These are phyloP conservation scores for Coemansia sp. DNA, from an alignment of 192 early-diverging fungal genomes.

Conservation along the genomic window DNA sequence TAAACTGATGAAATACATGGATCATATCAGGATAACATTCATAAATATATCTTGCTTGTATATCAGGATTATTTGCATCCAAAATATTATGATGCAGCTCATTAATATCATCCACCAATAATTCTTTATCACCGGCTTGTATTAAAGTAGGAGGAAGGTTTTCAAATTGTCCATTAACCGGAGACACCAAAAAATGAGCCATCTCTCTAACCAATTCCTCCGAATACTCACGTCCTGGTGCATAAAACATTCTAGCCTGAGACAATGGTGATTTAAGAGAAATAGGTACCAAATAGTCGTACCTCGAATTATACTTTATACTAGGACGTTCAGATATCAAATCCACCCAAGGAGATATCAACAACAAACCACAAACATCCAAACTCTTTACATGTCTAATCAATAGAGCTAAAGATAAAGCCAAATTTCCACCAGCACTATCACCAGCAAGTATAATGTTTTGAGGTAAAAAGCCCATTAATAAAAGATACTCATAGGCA, in stretches of 20 bases:
- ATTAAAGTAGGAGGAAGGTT: constrained; percentile 39
- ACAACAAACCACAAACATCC: constrained; percentile 52
- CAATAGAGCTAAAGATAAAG: constrained; percentile 58
- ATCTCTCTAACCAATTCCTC: constrained; percentile 21
- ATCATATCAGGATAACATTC: constrained; percentile 45
- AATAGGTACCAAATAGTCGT: constrained; percentile 19
- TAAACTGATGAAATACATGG: constrained; percentile 45
- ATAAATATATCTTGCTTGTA: constrained; percentile 10
- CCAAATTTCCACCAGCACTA: constrained; percentile 68
- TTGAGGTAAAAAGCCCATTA: constrained; percentile 54
- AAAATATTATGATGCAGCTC: constrained; percentile 32
- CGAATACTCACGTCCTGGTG: constrained; percentile 24
- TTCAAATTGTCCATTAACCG: constrained; percentile 30
- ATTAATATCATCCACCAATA: constrained; percentile 30
- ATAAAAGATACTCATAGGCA: constrained; percentile 53
- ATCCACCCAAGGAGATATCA: constrained; percentile 53
- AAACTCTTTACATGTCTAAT: constrained; percentile 54
- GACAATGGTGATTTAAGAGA: constrained; percentile 19
- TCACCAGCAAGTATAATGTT: constrained; percentile 66
- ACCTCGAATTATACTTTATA: constrained; percentile 15
- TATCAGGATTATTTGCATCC: constrained; percentile 20
- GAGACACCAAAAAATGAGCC: constrained; percentile 41
- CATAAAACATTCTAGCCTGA: constrained; percentile 29
- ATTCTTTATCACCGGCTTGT: constrained; percentile 39
- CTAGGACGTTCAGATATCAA: constrained; percentile 16